Percentiles rank a stretch among this genome's conserved stretches.
Conservation (phyloP, 805 yeast species). For the Yarrowia porcina region DNA sequence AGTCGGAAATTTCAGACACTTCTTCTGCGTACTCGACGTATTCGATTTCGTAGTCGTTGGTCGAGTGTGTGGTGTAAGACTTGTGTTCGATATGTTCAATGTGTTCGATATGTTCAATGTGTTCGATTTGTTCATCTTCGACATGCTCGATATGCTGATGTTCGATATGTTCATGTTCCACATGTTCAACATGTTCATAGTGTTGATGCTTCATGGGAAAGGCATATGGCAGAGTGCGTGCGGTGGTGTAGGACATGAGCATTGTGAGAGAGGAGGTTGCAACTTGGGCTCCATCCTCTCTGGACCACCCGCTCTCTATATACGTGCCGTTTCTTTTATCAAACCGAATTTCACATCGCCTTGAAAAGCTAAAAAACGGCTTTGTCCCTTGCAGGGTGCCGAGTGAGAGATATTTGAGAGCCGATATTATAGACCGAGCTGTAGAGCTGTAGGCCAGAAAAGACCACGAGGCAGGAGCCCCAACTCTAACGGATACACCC, state of each 20-base stretch:
- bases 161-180: not conserved
- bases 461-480: not conserved
- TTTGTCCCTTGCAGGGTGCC: conserved; percentile 20
- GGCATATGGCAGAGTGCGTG: not conserved
- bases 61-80: not conserved
- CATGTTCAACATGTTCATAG: not conserved
- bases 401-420: not conserved
- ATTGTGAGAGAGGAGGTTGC: not conserved
- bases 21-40: conserved; percentile 11
- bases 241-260: not conserved
- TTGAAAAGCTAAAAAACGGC: not conserved
- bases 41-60: conserved; percentile 8
- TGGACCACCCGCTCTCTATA: not conserved
- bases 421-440: not conserved
- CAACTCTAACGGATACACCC: not conserved
- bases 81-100: not conserved
- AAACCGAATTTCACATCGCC: conserved; percentile 16
- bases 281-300: too few relatives aligned
- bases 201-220: not conserved
- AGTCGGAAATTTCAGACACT: not conserved
- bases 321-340: not conserved
- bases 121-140: not conserved
- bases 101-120: not conserved
- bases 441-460: not conserved
- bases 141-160: not conserved